Base-by-base conservation (phyloP, 352 stramenopile species). In the Phytopythium litorale region DNA sequence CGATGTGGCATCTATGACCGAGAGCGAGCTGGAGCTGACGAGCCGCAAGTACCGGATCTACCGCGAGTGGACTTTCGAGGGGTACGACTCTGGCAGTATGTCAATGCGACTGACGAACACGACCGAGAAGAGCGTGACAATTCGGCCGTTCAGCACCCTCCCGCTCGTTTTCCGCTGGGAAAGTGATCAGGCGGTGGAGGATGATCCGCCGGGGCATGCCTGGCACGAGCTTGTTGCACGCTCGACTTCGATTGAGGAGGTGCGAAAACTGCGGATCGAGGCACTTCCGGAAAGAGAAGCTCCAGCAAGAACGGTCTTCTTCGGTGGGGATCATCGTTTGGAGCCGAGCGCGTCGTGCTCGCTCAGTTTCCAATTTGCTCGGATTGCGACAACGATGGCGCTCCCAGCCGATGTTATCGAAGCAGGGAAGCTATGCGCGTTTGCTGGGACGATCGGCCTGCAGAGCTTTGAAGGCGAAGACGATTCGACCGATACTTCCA, bases 111-210 rank as follows among this genome's bases (percentile, higher is more conserved):
- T 94, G n/a, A 84, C 81, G 4, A 94, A 94, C 54, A 78, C 74
- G 13, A 83, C 81, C 30, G 65, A 76, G 42, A 65, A 40, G 19
- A 72, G 65, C 40, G 72, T 91, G 57, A 63, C 87, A 32, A 62
- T 94, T 45, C 79, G 85, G 25, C 79, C 85, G 3, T 72, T 92
- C 30, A 94, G 85, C 70, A 91, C 72, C 2, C 67, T 94, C 13
- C 85, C 83, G 13, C 53, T 94, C 4, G 65, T 64, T 11, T 91
- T 92, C 60, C 58, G 73, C 33, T 94, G 84, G 84, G 76, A 64
- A 23, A 43, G 21, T 3, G 52, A 66, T 53, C 30, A 13, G 11
- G 15, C 21, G 8, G 9, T 21, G 37, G 38, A 49, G 55, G 16
- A 60, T 42, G n/a, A 49, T 37, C 28, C 51, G 55, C 11, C 48